phyloP scores from a whole-genome alignment of 1,284 basidiomycete genomes.

The Boletus smithii region DNA sequence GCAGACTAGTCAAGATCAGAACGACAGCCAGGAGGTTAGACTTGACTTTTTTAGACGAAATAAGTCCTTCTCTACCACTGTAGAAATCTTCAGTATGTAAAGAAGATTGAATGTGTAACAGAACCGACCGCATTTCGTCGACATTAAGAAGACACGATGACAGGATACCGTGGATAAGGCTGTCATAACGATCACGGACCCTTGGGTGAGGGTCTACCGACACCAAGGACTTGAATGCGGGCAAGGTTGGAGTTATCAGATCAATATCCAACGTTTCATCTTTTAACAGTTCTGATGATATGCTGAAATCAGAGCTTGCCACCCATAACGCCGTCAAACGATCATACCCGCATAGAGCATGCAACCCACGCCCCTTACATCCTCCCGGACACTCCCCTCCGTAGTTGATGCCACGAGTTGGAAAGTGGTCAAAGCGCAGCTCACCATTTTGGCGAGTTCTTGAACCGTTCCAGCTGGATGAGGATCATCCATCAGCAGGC shows the following conservation, averaged over 20 bases:
- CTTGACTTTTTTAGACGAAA: slow-evolving; percentile 83
- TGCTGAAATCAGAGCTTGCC: neutral
- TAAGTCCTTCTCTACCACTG: slow-evolving; percentile 76
- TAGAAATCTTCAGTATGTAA: slow-evolving; percentile 1
- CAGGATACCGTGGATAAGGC: slow-evolving; percentile 80
- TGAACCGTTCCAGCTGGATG: slow-evolving; percentile 36
- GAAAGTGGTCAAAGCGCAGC: slow-evolving; percentile 65
- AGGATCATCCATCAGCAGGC: neutral
- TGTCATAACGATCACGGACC: slow-evolving; percentile 47
- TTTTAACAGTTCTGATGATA: slow-evolving; percentile 66
- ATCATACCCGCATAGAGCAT: slow-evolving; percentile 74
- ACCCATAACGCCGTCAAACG: neutral
- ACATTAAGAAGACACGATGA: slow-evolving; percentile 84
- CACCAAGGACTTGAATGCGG: slow-evolving; percentile 73
- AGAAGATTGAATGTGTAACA: neutral
- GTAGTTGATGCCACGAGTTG: slow-evolving; percentile 61
- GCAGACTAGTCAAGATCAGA: slow-evolving; percentile 80
- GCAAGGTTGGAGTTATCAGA: slow-evolving; percentile 74
- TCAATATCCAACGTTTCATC: slow-evolving; percentile 81
- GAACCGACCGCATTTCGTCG: slow-evolving; percentile 83
- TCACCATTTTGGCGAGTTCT: slow-evolving; percentile 59
- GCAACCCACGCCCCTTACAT: slow-evolving; percentile 78
- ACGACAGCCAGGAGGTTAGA: slow-evolving; percentile 88
- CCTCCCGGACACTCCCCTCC: slow-evolving; percentile 56
- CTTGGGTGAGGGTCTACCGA: slow-evolving; percentile 45